phyloP scores from a whole-genome alignment of 257 asterid genomes.

The Solanum verrucosum region DNA sequence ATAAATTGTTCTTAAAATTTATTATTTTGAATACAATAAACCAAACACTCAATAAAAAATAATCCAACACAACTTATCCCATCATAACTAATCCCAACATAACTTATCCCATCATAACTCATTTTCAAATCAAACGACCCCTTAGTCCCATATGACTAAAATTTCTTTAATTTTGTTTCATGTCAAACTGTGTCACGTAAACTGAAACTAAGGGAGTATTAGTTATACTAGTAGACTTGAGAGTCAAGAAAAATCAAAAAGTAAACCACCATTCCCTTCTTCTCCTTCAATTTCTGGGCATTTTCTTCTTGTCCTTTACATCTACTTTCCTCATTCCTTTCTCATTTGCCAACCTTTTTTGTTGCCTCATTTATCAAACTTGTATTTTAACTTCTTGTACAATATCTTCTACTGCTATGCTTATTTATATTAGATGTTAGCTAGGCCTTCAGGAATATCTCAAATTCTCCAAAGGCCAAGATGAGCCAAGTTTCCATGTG shows the following conservation, averaged over 20 bases:
- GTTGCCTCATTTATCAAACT: background rate
- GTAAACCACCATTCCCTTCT: background rate
- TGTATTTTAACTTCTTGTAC: background rate
- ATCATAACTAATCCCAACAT: too few species aligned
- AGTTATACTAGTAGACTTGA: background rate
- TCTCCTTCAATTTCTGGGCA: background rate
- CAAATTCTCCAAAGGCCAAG: background rate
- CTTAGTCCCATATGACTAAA: too few species aligned
- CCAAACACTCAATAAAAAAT: too few species aligned
- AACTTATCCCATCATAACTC: too few species aligned
- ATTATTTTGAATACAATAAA: too few species aligned
- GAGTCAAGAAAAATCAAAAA: background rate
- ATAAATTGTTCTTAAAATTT: too few species aligned
- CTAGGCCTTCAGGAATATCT: background rate
- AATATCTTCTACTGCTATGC: background rate
- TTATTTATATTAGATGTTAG: background rate
- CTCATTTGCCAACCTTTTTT: background rate
- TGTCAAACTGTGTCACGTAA: too few species aligned
- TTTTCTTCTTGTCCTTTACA: background rate
- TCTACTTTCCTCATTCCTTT: background rate
- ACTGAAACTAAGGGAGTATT: too few species aligned
- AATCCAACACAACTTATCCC: too few species aligned
- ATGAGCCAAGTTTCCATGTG: background rate
- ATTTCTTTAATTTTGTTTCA: background rate
- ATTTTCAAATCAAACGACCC: too few species aligned